These are phyloP conservation scores for Fusarium sp. DNA, from an alignment of 2,329 filamentous ascomycete genomes.

Conservation along the genomic window DNA sequence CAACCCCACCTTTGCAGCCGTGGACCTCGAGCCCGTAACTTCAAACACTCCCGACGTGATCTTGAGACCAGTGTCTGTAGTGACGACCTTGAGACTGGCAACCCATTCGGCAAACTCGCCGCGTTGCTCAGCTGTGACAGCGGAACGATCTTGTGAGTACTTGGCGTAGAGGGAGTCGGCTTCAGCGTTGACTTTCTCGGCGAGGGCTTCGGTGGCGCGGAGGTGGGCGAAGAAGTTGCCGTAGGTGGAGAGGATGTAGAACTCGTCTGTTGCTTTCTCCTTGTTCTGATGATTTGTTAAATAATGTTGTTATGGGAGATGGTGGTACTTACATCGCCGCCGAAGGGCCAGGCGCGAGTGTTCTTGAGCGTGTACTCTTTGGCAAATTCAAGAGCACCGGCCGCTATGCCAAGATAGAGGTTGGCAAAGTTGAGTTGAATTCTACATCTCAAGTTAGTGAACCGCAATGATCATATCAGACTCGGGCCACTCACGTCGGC, in stretches of 20 bases:
- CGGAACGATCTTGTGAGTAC: conserved; percentile 47
- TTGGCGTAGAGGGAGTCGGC: conserved; percentile 56
- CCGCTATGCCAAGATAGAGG: neutral
- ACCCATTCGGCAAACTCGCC: conserved; percentile 70
- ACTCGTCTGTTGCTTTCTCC: conserved; percentile 65
- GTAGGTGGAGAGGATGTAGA: conserved; percentile 71
- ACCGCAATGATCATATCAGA: too few relatives aligned
- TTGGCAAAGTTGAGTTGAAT: conserved; percentile 14
- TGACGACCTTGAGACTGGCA: neutral
- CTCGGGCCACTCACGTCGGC: neutral
- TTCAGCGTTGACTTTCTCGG: conserved; percentile 62
- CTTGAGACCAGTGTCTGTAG: conserved; percentile 64
- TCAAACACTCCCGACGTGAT: conserved; percentile 62
- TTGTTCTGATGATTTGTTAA: conserved; percentile 52
- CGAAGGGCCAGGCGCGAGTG: conserved; percentile 69
- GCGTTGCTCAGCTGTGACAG: conserved; percentile 59
- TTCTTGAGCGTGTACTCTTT: conserved; percentile 61
- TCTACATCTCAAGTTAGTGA: neutral
- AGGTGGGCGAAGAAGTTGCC: conserved; percentile 71
- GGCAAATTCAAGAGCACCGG: conserved; percentile 50
- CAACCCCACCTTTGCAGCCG: conserved; percentile 64
- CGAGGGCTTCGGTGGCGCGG: conserved; percentile 65
- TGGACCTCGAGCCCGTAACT: conserved; percentile 61
- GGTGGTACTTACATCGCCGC: conserved; percentile 65
- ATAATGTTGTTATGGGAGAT: too few relatives aligned